Conservation (phyloP, 345 rosid species). For the Heritiera fomes region DNA sequence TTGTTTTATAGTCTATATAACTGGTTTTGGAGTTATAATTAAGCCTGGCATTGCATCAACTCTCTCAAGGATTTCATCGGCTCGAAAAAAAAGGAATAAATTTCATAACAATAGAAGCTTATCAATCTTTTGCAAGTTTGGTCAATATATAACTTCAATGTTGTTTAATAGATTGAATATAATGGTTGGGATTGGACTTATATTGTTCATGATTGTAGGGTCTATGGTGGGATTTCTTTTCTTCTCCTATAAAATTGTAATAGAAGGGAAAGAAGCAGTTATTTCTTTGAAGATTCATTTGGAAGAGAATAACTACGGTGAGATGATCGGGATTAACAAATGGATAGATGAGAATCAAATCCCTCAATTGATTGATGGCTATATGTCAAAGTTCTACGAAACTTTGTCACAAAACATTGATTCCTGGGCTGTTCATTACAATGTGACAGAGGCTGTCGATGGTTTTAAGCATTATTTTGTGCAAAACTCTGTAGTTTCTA, state of each 20-base stretch:
- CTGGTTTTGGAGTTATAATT: constrained; percentile 10
- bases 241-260: constrained; percentile 21
- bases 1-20: constrained; percentile 8
- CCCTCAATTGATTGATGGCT: constrained; percentile 15
- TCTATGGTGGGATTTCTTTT: constrained; percentile 11
- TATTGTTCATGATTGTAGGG: constrained; percentile 19
- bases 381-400: constrained; percentile 13
- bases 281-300: constrained; percentile 15
- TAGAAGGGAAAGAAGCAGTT: constrained; percentile 21
- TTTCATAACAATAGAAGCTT: neutral
- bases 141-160: neutral
- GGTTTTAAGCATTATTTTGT: constrained; percentile 14
- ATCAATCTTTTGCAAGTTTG: neutral
- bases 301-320: constrained; percentile 16
- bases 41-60: constrained; percentile 16
- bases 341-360: constrained; percentile 22
- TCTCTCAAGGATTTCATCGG: neutral
- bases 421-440: constrained; percentile 9
- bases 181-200: constrained; percentile 19
- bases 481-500: neutral
- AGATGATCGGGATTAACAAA: constrained; percentile 12
- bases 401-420: constrained; percentile 10
- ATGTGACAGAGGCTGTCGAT: constrained; percentile 17
- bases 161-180: constrained; percentile 12
- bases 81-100: neutral